Evolutionary conservation across 1,139 yeast species (phyloP).

Genomic region (Meyerozyma smithsonii): DNA sequence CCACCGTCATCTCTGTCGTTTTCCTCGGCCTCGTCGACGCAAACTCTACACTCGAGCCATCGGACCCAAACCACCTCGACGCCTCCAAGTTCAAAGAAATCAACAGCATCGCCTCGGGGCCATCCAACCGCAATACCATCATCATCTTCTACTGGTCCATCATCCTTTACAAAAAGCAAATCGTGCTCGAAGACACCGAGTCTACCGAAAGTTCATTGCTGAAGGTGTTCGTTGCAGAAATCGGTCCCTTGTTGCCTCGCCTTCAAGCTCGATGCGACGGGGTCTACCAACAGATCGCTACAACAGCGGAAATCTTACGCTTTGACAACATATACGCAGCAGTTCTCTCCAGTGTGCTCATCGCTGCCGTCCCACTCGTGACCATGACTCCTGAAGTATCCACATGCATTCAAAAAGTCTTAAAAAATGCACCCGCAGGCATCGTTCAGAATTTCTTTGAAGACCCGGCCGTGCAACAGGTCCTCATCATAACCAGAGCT

Average conservation of each 20-base stretch:
- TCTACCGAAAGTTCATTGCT: constrained; percentile 1
- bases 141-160: constrained; percentile 71
- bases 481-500: constrained; percentile 59
- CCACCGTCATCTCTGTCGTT: constrained; percentile 45
- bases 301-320: constrained; percentile 3
- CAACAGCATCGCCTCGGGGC: constrained; percentile 29
- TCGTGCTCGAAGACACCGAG: constrained; percentile 40
- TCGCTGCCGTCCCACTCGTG: constrained; percentile 59
- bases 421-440: constrained; percentile 51
- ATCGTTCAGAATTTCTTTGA: constrained; percentile 57
- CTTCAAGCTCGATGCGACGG: background rate
- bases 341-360: constrained; percentile 54
- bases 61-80: constrained; percentile 1
- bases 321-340: constrained; percentile 55
- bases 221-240: background rate
- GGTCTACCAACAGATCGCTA: background rate
- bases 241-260: background rate
- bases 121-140: constrained; percentile 38
- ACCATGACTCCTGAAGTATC: constrained; percentile 51
- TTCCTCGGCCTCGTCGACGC: constrained; percentile 45
- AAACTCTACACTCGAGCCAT: constrained; percentile 13
- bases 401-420: constrained; percentile 43
- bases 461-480: constrained; percentile 48
- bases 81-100: constrained; percentile 38
- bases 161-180: constrained; percentile 51